phyloP scores from a whole-genome alignment of 768 basidiomycete genomes.

The Boletus tylopilopsis region DNA sequence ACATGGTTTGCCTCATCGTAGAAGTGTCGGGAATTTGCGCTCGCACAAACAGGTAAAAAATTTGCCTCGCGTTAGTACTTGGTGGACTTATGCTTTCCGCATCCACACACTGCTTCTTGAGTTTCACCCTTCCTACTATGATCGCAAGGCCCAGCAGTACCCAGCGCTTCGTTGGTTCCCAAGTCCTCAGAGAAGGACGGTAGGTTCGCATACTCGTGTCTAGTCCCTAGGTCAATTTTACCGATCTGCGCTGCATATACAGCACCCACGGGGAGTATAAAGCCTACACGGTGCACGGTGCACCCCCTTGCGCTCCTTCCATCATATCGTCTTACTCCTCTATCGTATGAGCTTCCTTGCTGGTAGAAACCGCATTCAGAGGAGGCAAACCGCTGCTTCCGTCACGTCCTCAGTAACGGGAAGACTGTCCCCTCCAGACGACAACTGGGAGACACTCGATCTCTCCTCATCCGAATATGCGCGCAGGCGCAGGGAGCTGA shows the following conservation, averaged over 20 bases:
- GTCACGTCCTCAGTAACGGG: background rate
- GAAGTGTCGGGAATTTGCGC: no score
- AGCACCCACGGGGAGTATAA: conserved; percentile 6
- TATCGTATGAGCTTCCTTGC: conserved; percentile 6
- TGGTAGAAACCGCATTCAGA: background rate
- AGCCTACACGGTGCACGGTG: background rate
- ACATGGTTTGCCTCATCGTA: no score
- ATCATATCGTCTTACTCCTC: background rate
- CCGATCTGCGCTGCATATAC: background rate
- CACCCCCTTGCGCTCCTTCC: background rate
- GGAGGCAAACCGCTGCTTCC: background rate
- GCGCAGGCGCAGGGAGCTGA: conserved; percentile 35
- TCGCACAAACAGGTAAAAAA: no score
- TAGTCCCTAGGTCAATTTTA: no score
- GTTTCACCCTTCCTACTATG: no score
- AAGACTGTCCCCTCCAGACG: conserved; percentile 11
- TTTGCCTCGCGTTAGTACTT: no score
- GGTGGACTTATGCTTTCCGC: no score
- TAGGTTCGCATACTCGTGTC: background rate
- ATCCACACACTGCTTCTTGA: no score
- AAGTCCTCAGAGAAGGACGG: background rate
- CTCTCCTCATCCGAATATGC: conserved; percentile 39
- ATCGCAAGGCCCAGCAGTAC: background rate
- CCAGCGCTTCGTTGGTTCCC: no score
- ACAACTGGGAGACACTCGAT: conserved; percentile 9